Evolutionary conservation across 139 green algal genomes (phyloP), one percentile per base, ranked within the genome.

Genomic region (Chlamydomonas applanata): DNA sequence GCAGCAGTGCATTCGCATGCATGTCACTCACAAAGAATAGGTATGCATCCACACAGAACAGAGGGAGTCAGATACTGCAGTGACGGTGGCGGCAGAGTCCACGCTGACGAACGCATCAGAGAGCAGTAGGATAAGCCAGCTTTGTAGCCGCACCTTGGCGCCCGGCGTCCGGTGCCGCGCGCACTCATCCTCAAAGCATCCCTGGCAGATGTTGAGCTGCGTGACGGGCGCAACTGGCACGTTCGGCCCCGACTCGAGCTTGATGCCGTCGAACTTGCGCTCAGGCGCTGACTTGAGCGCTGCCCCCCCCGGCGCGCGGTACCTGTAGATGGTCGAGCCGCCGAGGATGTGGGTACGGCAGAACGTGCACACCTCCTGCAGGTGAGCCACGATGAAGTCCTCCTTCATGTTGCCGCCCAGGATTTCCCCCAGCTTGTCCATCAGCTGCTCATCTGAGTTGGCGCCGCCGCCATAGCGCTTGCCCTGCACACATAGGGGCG

Each of bases 311-410:
- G 77, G 78, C 11, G 35, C 13, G 11, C 11, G 7, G 40, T 49
- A 78, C 73, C 70, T 74, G 74, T 79, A 73, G 14, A 69, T 40
- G 49, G 35, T 63, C 46, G 53, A 46, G 69, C 60, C 71, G 13
- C 72, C 61, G 14, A 52, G 40, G 46, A 85, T 73, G 69, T 90
- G 82, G 40, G 11, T 65, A 20, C 85, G 78, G 87, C 96, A 99
- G 76, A 94, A 89, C 70, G 82, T 90, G 88, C 96, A 99, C 53
- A 87, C 86, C 78, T 95, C 90, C 62, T 90, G 88, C 70, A 99
- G 79, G 85, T 99, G 94, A 32, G 95, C 95, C 65, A 99, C 91
- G 67, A 99, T 98, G 84, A 99, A 99, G 85, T 99, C 96, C 62
- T 98, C 92, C 71, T 91, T 92, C 93, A 98, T 98, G 75, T 85